Conservation (phyloP, 495 filamentous ascomycete species). For the Polyplosphaeria fusca region DNA sequence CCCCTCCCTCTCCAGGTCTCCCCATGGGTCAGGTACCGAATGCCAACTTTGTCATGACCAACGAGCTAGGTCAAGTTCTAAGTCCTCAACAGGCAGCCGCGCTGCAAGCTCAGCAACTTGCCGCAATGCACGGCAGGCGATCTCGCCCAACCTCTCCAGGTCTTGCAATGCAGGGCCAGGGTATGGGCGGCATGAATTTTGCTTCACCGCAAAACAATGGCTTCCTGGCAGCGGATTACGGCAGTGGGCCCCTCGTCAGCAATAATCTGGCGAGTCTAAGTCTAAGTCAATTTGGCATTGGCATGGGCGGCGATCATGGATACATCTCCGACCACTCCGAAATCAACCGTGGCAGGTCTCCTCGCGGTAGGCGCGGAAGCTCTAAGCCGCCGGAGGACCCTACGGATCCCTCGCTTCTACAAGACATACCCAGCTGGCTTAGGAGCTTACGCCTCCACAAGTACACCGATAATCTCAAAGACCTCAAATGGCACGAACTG, state of each 20-base stretch:
- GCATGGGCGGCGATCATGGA: slow-evolving; percentile 64
- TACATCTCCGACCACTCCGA: slow-evolving; percentile 95
- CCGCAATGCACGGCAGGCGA: slow-evolving; percentile 67
- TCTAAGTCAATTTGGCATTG: slow-evolving; percentile 65
- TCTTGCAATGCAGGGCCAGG: slow-evolving; percentile 71
- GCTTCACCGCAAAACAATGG: slow-evolving; percentile 93
- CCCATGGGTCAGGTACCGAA: slow-evolving; percentile 51
- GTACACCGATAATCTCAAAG: slow-evolving; percentile 97
- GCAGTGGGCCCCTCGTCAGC: slow-evolving; percentile 66
- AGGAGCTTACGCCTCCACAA: slow-evolving; percentile 94
- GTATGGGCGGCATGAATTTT: slow-evolving; percentile 66
- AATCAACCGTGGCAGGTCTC: slow-evolving; percentile 82
- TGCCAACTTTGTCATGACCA: slow-evolving; percentile 78
- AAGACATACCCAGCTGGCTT: slow-evolving; percentile 95
- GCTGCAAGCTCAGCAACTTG: slow-evolving; percentile 79
- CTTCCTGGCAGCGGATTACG: slow-evolving; percentile 86
- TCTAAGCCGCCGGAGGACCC: slow-evolving; percentile 98
- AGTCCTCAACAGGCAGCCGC: slow-evolving; percentile 81
- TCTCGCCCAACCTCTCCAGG: slow-evolving; percentile 94
- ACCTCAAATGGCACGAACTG: slow-evolving; percentile 93
- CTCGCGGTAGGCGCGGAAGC: slow-evolving; percentile 86
- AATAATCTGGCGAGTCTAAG: slow-evolving; percentile 69
- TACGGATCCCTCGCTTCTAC: slow-evolving; percentile 82
- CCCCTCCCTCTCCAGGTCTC: slow-evolving; percentile 50
- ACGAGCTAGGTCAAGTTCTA: slow-evolving; percentile 84